Evolutionary conservation across 1,284 basidiomycete species (phyloP).

Genomic region (Calocybe gambosa): DNA sequence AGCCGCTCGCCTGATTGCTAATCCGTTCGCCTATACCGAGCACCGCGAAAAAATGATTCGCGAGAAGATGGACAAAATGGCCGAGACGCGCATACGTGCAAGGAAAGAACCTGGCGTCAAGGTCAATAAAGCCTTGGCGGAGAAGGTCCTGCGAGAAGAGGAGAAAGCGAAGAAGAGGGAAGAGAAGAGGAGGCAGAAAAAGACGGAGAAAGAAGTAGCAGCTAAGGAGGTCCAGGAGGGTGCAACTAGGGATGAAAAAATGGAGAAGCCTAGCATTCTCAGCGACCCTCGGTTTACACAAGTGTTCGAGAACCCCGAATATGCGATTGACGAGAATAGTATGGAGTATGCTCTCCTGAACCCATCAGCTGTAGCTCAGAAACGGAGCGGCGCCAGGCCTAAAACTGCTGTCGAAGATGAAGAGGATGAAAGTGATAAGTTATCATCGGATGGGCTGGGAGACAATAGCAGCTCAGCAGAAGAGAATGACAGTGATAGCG

Average conservation of each 20-base stretch:
- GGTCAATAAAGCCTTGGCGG: constrained; percentile 91
- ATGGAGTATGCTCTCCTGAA: constrained; percentile 90
- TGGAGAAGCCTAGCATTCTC: constrained; percentile 55
- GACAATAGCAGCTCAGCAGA: constrained; percentile 37
- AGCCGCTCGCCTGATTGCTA: constrained; percentile 90
- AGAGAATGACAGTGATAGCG: constrained; percentile 41
- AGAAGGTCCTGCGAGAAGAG: constrained; percentile 74
- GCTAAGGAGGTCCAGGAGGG: constrained; percentile 27
- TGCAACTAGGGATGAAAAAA: constrained; percentile 37
- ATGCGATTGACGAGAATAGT: constrained; percentile 83
- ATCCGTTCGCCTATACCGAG: constrained; percentile 94
- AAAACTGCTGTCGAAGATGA: constrained; percentile 88
- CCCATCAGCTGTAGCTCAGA: constrained; percentile 69
- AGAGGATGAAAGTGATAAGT: constrained; percentile 80
- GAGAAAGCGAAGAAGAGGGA: constrained; percentile 62
- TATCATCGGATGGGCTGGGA: constrained; percentile 65
- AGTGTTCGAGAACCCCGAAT: constrained; percentile 93
- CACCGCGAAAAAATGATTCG: constrained; percentile 85
- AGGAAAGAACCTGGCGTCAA: constrained; percentile 68
- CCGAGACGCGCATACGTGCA: constrained; percentile 87
- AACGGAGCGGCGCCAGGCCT: constrained; percentile 28
- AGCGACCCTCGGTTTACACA: constrained; percentile 87
- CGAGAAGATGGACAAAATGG: constrained; percentile 89
- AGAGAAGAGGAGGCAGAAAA: constrained; percentile 52
- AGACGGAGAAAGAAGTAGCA: constrained; percentile 30